A percentile compares a stretch with the other conserved stretches of the same genome.
These are phyloP conservation scores for Puccinia novopanici DNA, from an alignment of 1,284 basidiomycete genomes.

Conservation along the genomic window DNA sequence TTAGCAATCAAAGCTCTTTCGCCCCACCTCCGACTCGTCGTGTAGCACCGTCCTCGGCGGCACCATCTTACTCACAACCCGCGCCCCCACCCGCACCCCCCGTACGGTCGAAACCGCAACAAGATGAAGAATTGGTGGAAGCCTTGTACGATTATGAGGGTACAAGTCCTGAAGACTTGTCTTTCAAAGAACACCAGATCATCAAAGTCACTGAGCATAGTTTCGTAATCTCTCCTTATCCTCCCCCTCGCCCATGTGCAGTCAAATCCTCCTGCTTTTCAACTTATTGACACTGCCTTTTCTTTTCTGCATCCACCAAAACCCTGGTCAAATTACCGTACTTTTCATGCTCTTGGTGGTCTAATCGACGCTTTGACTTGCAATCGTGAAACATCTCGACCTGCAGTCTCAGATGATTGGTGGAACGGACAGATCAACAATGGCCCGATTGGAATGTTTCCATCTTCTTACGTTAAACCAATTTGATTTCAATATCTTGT, in stretches of 20 bases:
- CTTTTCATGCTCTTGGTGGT: no score
- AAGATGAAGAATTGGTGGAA: slow-evolving; percentile 43
- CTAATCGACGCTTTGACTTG: background rate
- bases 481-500: slow-evolving; percentile 1
- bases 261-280: background rate
- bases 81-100: slow-evolving; percentile 6
- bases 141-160: slow-evolving; percentile 50
- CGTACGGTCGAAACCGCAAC: background rate
- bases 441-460: slow-evolving; percentile 50
- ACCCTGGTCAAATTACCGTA: no score
- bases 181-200: slow-evolving; percentile 47
- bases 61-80: slow-evolving; percentile 12
- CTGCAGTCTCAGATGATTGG: slow-evolving; percentile 51
- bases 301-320: no score
- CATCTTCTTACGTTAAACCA: slow-evolving; percentile 39
- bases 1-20: slow-evolving; percentile 23
- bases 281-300: background rate
- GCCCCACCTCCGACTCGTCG: slow-evolving; percentile 42
- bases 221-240: slow-evolving; percentile 27
- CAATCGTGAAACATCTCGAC: no score
- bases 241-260: background rate
- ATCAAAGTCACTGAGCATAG: slow-evolving; percentile 50
- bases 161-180: slow-evolving; percentile 42
- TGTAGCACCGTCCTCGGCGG: background rate
- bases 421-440: slow-evolving; percentile 50